phyloP scores from a whole-genome alignment of 371 early-diverging fungal genomes.

The Choanephora cucurbitarum region DNA sequence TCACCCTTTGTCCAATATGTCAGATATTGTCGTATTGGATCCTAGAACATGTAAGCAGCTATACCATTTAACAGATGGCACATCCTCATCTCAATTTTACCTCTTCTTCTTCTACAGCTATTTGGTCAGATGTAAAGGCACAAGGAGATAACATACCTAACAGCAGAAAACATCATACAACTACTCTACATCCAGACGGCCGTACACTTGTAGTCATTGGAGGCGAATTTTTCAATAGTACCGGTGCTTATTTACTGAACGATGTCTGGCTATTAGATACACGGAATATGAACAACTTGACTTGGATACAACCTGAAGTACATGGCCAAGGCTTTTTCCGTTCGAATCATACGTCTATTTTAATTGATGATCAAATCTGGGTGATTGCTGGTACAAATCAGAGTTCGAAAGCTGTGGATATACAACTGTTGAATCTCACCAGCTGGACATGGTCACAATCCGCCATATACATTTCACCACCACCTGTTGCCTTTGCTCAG shows the following conservation, averaged over 20 bases:
- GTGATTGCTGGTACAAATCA: constrained; percentile 31
- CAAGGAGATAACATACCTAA: constrained; percentile 15
- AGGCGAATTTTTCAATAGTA: constrained; percentile 25
- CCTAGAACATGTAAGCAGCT: constrained; percentile 30
- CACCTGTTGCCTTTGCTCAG: constrained; percentile 3
- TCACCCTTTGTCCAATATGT: constrained; percentile 25
- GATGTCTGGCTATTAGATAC: constrained; percentile 30
- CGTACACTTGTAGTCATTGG: constrained; percentile 26
- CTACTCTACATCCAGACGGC: constrained; percentile 30
- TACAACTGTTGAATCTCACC: constrained; percentile 27
- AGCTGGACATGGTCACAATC: constrained; percentile 23
- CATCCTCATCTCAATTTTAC: too few species aligned
- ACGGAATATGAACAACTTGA: constrained; percentile 6
- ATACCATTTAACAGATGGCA: too few species aligned
- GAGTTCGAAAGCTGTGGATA: constrained; percentile 27
- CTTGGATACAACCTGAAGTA: constrained; percentile 13
- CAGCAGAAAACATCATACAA: constrained; percentile 30
- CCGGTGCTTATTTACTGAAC: constrained; percentile 20
- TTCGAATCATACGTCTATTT: constrained; percentile 30
- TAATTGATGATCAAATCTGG: constrained; percentile 28
- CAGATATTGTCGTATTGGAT: constrained; percentile 25
- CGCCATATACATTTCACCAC: not conserved
- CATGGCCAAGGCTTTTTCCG: constrained; percentile 20
- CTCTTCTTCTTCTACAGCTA: too few species aligned
- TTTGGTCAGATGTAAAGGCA: constrained; percentile 18